A percentile compares a stretch with the other conserved stretches of the same genome.
These are phyloP conservation scores for Schwanniomyces occidentalis DNA, from an alignment of 805 yeast genomes.

Conservation along the genomic window DNA sequence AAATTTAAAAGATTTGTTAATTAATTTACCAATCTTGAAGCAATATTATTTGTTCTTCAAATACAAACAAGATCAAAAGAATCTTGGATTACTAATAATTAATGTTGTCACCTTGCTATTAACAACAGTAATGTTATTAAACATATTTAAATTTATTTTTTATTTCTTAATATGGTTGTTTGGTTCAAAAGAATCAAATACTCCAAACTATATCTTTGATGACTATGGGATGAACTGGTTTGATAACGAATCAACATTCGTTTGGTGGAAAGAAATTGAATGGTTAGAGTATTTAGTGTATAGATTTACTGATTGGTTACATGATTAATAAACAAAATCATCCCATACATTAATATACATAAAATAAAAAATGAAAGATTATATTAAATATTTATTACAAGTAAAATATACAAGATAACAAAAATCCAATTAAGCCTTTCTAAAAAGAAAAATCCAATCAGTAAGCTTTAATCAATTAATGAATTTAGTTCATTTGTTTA, in stretches of 20 bases:
- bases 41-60: conserved; percentile 26
- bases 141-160: conserved; percentile 16
- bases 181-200: conserved; percentile 1
- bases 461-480: conserved; percentile 3
- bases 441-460: conserved; percentile 3
- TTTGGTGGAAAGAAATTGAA: conserved; percentile 33
- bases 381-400: conserved; percentile 4
- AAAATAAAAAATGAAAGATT: conserved; percentile 4
- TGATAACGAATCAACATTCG: conserved; percentile 11
- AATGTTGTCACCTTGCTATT: conserved; percentile 23
- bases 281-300: conserved; percentile 31
- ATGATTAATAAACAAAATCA: conserved; percentile 6
- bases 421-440: conserved; percentile 2
- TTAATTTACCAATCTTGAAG: conserved; percentile 29
- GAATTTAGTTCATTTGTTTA: conserved; percentile 83
- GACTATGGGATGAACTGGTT: conserved; percentile 14
- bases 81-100: conserved; percentile 17
- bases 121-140: conserved; percentile 18
- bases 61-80: conserved; percentile 23
- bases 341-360: conserved; percentile 1
- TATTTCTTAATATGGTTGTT: conserved; percentile 12
- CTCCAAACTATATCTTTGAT: conserved; percentile 15
- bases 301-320: conserved; percentile 15
- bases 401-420: conserved; percentile 7
- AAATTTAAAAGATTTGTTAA: conserved; percentile 15